A percentile compares a stretch with the other conserved stretches of the same genome.
These are phyloP conservation scores for Rhizopus sp. DNA, from an alignment of 371 early-diverging fungal species.

Conservation along the genomic window DNA sequence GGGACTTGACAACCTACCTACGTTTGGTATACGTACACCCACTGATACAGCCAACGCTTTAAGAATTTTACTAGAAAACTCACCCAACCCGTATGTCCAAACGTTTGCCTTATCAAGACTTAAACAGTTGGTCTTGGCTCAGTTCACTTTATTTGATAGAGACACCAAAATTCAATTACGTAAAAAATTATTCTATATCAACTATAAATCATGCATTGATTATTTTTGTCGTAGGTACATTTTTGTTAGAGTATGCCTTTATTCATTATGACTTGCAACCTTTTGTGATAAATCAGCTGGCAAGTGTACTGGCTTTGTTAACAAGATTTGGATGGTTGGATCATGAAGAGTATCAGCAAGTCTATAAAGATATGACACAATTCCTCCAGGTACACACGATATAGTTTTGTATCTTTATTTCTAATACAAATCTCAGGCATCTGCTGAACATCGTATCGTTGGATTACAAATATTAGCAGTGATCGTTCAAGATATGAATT, in stretches of 20 bases:
- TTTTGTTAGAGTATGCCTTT: slow-evolving; percentile 66
- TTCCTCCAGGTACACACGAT: slow-evolving; percentile 56
- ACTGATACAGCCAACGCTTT: slow-evolving; percentile 66
- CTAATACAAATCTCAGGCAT: slow-evolving; percentile 40
- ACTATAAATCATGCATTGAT: not conserved
- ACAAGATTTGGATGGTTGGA: slow-evolving; percentile 83
- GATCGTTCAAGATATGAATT: slow-evolving; percentile 59
- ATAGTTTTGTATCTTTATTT: not conserved
- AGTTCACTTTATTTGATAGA: slow-evolving; percentile 61
- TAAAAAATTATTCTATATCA: slow-evolving; percentile 27
- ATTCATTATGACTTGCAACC: slow-evolving; percentile 57
- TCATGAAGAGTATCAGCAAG: slow-evolving; percentile 62
- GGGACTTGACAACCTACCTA: slow-evolving; percentile 23
- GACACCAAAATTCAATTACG: slow-evolving; percentile 66
- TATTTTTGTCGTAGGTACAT: slow-evolving; percentile 39
- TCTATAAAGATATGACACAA: slow-evolving; percentile 62
- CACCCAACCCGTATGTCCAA: slow-evolving; percentile 67
- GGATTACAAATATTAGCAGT: slow-evolving; percentile 58
- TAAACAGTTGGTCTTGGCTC: slow-evolving; percentile 66
- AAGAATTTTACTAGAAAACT: slow-evolving; percentile 67
- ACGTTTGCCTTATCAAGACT: slow-evolving; percentile 69
- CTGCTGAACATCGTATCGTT: slow-evolving; percentile 57
- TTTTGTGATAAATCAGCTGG: slow-evolving; percentile 66
- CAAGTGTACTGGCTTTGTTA: slow-evolving; percentile 69
- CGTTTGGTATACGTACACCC: slow-evolving; percentile 57